Base-by-base conservation (phyloP, 2,329 filamentous ascomycete genomes). In the Thelonectria discophora region DNA sequence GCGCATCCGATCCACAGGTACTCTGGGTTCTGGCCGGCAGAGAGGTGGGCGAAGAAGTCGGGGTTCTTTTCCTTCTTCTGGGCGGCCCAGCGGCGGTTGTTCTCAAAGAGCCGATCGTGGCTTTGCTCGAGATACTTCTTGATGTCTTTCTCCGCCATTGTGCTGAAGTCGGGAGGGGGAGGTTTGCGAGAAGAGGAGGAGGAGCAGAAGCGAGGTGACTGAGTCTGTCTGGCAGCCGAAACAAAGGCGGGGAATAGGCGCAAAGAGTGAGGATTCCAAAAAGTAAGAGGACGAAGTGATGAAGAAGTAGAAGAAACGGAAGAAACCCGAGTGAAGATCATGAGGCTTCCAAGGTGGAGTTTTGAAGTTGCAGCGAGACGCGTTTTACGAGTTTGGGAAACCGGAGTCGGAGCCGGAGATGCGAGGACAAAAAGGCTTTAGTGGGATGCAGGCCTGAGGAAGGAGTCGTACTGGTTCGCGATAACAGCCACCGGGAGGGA, bases 1-100 rank as follows among this genome's bases (percentile, higher is more conserved):
- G 90, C 90, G 84, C 93, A 97, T 50, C 94, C 93, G 73, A 97
- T 92, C 92, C 93, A 97, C 55, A 92, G 84, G 76, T 91, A 91
- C 72, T 91, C 88, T 57, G 89, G 89, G 15, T 78, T 79, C 78
- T 92, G 89, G 47, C 89, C 89, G 9, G 83, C 84, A 18, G 82
- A 78, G 63, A 92, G 82, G 74, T 88, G 85, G 53, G 77, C 75
- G 76, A 92, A 92, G 80, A 88, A 91, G 10, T 83, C 79, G 4
- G 88, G 87, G 76, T 92, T 87, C 63, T 81, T 80, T 65, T 74
- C 67, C 71, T 77, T 68, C 79, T 89, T 87, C 65, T 84, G 77
- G 48, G 81, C 81, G 12, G 88, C 88, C 89, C 89, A 92, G 56
- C 80, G 79, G 65, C 81, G 79, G 80, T 91, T 92, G 81, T 87